phyloP scores from a whole-genome alignment of 306 rosid genomes.

The Rubus idaeus region DNA sequence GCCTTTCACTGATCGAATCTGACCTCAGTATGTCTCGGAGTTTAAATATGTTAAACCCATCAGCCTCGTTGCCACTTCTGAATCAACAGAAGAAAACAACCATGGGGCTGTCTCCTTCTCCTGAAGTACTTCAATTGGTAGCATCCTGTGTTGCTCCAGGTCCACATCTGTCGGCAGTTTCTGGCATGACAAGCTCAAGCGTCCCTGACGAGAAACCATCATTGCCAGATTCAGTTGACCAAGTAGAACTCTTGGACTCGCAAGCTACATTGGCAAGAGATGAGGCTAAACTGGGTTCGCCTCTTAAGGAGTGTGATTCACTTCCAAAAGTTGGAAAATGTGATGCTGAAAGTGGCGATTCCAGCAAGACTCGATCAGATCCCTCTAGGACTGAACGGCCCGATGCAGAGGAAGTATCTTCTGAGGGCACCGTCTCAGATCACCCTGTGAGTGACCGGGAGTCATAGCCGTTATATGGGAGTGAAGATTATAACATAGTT shows the following conservation, averaged over 20 bases:
- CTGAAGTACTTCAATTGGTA: constrained; percentile 88
- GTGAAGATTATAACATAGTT: constrained; percentile 36
- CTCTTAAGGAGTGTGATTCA: constrained; percentile 34
- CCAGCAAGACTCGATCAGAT: constrained; percentile 91
- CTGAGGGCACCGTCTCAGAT: constrained; percentile 96
- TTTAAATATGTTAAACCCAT: constrained; percentile 35
- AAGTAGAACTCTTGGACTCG: constrained; percentile 46
- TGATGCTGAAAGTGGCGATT: constrained; percentile 61
- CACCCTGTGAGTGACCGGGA: constrained; percentile 67
- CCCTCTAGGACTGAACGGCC: constrained; percentile 58
- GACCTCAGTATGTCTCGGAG: constrained; percentile 53
- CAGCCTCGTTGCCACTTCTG: constrained; percentile 34
- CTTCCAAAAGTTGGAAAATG: constrained; percentile 34
- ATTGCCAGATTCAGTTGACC: constrained; percentile 59
- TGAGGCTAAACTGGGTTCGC: constrained; percentile 35
- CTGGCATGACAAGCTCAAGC: constrained; percentile 53
- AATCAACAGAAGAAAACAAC: constrained; percentile 42
- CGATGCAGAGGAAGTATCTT: constrained; percentile 60
- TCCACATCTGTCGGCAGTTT: constrained; percentile 43
- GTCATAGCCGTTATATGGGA: constrained; percentile 47
- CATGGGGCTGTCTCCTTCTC: constrained; percentile 79
- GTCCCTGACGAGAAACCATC: constrained; percentile 47
- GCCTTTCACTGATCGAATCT: constrained; percentile 50
- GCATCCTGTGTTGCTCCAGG: constrained; percentile 72
- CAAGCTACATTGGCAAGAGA: constrained; percentile 38